Evolutionary conservation across 345 rosid genomes (phyloP), one percentile per base, ranked within the genome.

Genomic region (Eutrema japonicum): DNA sequence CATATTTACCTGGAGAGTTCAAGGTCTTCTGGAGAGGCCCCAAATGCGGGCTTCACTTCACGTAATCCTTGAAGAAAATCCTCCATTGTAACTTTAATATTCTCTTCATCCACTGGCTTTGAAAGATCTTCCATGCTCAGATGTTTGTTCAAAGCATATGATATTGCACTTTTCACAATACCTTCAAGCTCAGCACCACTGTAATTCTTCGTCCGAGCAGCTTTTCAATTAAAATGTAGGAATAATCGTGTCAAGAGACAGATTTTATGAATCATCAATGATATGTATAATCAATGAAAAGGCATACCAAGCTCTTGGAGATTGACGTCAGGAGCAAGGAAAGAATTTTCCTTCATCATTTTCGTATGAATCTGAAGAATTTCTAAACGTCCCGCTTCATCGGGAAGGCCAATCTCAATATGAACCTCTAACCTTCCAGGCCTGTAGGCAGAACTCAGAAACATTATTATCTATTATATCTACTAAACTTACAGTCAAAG

Each of bases 161-260:
- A 94, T 51, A 87, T 92, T 0, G 98, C 98, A 85, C 98, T 88
- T 85, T 89, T 94, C 27, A 89, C 98, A 77, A 87, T 89, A 69
- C 96, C 98, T 84, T 94, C 98, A 76, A 94, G 96, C 82, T 94
- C 98, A 13, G 98, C 97, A 37, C 98, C 98, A 77, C 97, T 91
- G 27, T 82, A 94, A 59, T 94, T 94, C 78, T 94, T 91, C 6
- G 97, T 88, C 59, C 86, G 87, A 80, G 95, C 91, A 83, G 98
- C 96, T 93, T 64, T 42, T 9, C 26, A 53, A 8, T 8, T 2
- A 26, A 30, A 4, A 37, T 4, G 11, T 62, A 14, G 38, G 8
- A 37, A 2, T 4, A 29, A 52, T 52, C 10, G 51, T 36, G 27
- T 38, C 59, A 64, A 46, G 50, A 61, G 6, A 27, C 22, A 41